Conservation (phyloP, 2,329 filamentous ascomycete genomes). For the Diaporthe destruens region DNA sequence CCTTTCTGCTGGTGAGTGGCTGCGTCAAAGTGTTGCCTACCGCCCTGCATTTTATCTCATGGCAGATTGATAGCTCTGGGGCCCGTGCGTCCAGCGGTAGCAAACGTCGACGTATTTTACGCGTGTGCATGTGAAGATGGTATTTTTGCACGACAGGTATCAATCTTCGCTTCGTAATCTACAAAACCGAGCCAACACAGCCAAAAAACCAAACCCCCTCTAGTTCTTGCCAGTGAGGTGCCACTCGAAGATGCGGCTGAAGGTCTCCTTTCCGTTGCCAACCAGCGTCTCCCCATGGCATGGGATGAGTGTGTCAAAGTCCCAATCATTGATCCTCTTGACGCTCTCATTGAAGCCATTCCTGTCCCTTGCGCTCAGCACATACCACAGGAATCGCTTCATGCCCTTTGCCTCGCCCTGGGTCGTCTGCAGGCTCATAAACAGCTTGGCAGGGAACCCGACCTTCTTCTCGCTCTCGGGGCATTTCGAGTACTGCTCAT, state of each 20-base stretch:
- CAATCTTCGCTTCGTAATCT: neutral
- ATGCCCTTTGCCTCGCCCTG: slow-evolving; percentile 77
- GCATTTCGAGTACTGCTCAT: slow-evolving; percentile 82
- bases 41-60: neutral
- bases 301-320: slow-evolving; percentile 86
- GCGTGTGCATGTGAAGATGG: too few relatives aligned
- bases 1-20: neutral
- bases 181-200: slow-evolving; percentile 1
- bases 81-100: neutral
- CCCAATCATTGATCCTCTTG: slow-evolving; percentile 79
- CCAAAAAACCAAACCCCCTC: neutral
- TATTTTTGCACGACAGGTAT: slow-evolving; percentile 20
- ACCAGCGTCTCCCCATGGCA: slow-evolving; percentile 95
- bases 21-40: neutral
- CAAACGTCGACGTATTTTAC: slow-evolving; percentile 28
- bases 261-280: slow-evolving; percentile 77
- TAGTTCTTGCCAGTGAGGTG: slow-evolving; percentile 67
- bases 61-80: slow-evolving; percentile 10
- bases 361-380: slow-evolving; percentile 70
- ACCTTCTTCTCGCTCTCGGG: slow-evolving; percentile 58
- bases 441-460: slow-evolving; percentile 58
- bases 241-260: slow-evolving; percentile 85
- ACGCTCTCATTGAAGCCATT: slow-evolving; percentile 78
- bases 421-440: slow-evolving; percentile 70
- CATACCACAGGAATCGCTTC: slow-evolving; percentile 87